Percentiles rank a stretch among this genome's conserved stretches.
These are phyloP conservation scores for Cercospora sp. DNA, from an alignment of 2,329 filamentous ascomycete genomes.

Conservation along the genomic window DNA sequence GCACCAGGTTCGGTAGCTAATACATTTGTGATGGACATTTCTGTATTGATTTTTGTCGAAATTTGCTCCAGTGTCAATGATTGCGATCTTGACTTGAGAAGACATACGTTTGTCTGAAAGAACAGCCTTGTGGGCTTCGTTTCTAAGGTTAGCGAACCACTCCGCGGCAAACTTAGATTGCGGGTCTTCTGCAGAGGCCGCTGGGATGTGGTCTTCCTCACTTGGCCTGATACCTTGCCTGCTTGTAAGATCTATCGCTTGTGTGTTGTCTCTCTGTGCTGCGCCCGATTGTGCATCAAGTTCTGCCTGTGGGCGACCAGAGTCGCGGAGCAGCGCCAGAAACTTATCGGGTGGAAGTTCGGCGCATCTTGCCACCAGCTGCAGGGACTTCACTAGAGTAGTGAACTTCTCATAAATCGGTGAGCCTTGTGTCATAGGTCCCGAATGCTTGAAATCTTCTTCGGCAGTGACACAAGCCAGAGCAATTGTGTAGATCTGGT, in stretches of 20 bases:
- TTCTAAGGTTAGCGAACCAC: not conserved
- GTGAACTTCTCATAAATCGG: not conserved
- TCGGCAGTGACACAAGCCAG: not conserved
- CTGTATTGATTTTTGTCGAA: not conserved
- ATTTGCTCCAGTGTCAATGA: conserved; percentile 1
- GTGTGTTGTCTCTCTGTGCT: not conserved
- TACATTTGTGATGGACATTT: not conserved
- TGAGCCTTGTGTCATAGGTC: not conserved
- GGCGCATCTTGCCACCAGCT: not conserved
- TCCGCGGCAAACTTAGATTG: not conserved
- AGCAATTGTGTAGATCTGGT: not conserved
- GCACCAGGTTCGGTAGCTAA: not conserved
- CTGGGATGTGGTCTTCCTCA: not conserved
- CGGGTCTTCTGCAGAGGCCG: not conserved
- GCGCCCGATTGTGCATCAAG: not conserved
- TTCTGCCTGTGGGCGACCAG: not conserved
- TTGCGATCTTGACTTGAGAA: not conserved
- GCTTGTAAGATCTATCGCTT: not conserved
- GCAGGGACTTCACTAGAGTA: not conserved
- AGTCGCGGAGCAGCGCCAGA: not conserved
- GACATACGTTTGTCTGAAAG: not conserved
- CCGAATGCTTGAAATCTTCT: not conserved
- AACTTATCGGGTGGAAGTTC: not conserved
- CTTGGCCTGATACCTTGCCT: not conserved
- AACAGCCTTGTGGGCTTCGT: not conserved